Percentiles rank a stretch among this genome's conserved stretches.
Conservation (phyloP, 257 asterid species). For the Lycium barbarum region DNA sequence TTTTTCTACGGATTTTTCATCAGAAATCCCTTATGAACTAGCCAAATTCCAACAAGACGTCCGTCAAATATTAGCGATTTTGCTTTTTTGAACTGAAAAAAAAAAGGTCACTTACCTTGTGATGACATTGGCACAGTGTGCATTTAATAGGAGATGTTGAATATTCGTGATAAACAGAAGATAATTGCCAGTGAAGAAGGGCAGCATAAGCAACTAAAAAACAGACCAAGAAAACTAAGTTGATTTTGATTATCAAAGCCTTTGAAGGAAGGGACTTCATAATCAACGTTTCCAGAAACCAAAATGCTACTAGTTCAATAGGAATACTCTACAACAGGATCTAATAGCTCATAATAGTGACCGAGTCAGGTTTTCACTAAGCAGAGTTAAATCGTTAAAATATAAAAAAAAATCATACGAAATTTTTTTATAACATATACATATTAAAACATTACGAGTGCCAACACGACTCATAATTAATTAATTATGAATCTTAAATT, state of each 20-base stretch:
- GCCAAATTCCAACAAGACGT: neutral
- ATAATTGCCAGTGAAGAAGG: constrained; percentile 64
- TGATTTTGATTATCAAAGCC: constrained; percentile 63
- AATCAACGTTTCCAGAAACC: constrained; percentile 48
- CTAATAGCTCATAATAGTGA: too few species aligned
- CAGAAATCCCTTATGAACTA: neutral
- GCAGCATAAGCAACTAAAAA: constrained; percentile 63
- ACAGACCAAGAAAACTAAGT: constrained; percentile 63
- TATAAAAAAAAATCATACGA: too few species aligned
- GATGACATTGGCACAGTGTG: constrained; percentile 68
- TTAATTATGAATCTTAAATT: too few species aligned
- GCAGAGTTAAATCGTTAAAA: too few species aligned
- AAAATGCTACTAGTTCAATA: neutral
- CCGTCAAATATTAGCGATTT: neutral
- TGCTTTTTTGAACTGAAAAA: neutral
- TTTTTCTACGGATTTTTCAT: too few species aligned
- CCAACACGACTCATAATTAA: too few species aligned
- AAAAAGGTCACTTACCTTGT: constrained; percentile 69
- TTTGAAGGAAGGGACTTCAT: constrained; percentile 62
- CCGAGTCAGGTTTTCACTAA: too few species aligned
- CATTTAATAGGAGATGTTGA: constrained; percentile 54
- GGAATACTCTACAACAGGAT: neutral
- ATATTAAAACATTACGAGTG: too few species aligned
- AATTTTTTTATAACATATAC: too few species aligned
- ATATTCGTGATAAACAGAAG: constrained; percentile 53